These are phyloP conservation scores for Endocarpon pusillum DNA, from an alignment of 495 filamentous ascomycete species.

Conservation along the genomic window DNA sequence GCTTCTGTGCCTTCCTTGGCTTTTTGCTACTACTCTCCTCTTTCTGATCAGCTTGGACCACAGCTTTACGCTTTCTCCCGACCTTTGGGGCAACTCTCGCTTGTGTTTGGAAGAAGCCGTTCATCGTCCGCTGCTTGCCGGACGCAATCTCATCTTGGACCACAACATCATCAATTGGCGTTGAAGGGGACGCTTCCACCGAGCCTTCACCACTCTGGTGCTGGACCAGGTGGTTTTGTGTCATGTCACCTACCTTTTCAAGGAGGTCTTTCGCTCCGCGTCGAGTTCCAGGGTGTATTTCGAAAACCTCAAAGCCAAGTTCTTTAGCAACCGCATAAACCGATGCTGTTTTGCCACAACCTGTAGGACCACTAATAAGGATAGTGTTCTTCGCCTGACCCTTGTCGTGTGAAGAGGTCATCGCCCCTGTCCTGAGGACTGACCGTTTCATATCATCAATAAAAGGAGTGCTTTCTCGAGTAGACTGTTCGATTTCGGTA, in stretches of 20 bases:
- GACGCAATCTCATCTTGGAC: constrained; percentile 37
- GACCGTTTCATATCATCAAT: constrained; percentile 36
- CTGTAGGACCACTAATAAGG: constrained; percentile 74
- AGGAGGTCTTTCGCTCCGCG: constrained; percentile 79
- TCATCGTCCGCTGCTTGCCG: constrained; percentile 60
- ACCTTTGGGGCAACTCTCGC: constrained; percentile 11
- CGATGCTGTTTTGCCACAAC: constrained; percentile 85
- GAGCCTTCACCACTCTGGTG: constrained; percentile 19
- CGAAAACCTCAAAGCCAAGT: constrained; percentile 85
- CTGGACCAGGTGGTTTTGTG: constrained; percentile 77
- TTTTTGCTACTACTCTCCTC: constrained; percentile 12
- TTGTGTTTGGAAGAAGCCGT: constrained; percentile 48
- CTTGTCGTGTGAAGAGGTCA: constrained; percentile 10
- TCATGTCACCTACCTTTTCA: constrained; percentile 92
- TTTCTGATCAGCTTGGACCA: background rate
- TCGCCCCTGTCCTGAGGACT: constrained; percentile 41
- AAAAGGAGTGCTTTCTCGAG: constrained; percentile 32
- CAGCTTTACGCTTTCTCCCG: constrained; percentile 8
- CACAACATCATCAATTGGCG: constrained; percentile 6
- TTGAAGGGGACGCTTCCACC: constrained; percentile 12
- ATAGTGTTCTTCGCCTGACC: constrained; percentile 35
- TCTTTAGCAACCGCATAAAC: constrained; percentile 93
- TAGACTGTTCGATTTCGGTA: constrained; percentile 50
- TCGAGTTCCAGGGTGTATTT: constrained; percentile 71
- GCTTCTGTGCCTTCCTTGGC: constrained; percentile 41